Percentiles rank a stretch among this genome's conserved stretches.
phyloP scores from a whole-genome alignment of 495 filamentous ascomycete genomes.

The Podospora pseudoanserina region DNA sequence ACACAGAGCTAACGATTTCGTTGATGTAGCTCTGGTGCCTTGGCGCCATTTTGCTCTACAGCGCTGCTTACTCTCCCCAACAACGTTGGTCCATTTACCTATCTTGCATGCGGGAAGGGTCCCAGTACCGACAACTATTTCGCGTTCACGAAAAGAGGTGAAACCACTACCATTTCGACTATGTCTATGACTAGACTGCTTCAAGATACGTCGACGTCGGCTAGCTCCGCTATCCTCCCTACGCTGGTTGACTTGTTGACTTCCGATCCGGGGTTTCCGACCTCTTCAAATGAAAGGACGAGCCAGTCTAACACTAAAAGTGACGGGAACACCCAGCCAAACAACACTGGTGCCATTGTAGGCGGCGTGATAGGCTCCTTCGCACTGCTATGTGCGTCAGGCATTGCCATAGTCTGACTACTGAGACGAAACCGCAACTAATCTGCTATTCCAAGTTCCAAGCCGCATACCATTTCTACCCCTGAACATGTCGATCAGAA shows the following conservation, averaged over 20 bases:
- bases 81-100: constrained; percentile 15
- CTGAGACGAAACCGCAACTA: background rate
- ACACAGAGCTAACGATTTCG: background rate
- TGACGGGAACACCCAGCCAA: background rate
- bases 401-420: background rate
- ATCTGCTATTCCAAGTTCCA: background rate
- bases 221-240: background rate
- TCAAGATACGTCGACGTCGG: background rate
- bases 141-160: constrained; percentile 11
- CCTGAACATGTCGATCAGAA: background rate
- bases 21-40: constrained; percentile 11
- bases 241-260: background rate
- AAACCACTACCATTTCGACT: background rate
- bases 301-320: background rate
- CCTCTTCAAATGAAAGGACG: background rate
- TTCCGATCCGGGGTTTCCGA: no score
- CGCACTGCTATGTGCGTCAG: constrained; percentile 10
- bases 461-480: background rate
- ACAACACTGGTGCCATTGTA: constrained; percentile 13
- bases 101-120: constrained; percentile 20
- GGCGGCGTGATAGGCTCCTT: constrained; percentile 10
- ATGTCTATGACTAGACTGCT: background rate
- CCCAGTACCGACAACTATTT: constrained; percentile 15
- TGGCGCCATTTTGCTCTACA: constrained; percentile 22
- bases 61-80: constrained; percentile 20